Conservation (phyloP, 169 alveolate genomes). For the Plasmodium gonderi region DNA sequence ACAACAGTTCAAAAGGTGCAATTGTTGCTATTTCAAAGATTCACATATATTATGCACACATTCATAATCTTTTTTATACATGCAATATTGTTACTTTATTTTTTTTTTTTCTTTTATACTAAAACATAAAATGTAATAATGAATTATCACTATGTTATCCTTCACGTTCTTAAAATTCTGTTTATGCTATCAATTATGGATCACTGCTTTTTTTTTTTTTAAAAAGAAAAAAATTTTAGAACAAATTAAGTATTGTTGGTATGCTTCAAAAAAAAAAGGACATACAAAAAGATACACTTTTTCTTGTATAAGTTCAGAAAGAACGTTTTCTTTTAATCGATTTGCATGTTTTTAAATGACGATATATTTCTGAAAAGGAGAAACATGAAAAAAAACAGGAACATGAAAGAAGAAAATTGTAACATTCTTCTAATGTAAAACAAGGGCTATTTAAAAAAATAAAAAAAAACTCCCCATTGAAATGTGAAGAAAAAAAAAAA, state of each 20-base stretch:
- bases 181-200: background rate
- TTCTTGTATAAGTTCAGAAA: background rate
- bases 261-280: background rate
- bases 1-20: background rate
- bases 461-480: background rate
- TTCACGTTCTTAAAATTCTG: background rate
- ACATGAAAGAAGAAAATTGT: background rate
- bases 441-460: background rate
- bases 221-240: background rate
- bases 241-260: background rate
- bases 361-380: background rate
- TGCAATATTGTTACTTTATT: background rate
- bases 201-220: background rate
- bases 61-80: background rate
- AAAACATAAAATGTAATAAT: background rate
- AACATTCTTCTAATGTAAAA: background rate
- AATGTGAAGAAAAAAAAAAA: background rate
- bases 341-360: background rate
- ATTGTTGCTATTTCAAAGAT: background rate
- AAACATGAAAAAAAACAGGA: background rate
- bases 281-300: background rate
- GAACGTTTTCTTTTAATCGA: background rate
- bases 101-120: background rate
- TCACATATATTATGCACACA: background rate
- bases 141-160: background rate